Base-by-base conservation (phyloP, 805 yeast species). In the Ogataea dorogensis region DNA sequence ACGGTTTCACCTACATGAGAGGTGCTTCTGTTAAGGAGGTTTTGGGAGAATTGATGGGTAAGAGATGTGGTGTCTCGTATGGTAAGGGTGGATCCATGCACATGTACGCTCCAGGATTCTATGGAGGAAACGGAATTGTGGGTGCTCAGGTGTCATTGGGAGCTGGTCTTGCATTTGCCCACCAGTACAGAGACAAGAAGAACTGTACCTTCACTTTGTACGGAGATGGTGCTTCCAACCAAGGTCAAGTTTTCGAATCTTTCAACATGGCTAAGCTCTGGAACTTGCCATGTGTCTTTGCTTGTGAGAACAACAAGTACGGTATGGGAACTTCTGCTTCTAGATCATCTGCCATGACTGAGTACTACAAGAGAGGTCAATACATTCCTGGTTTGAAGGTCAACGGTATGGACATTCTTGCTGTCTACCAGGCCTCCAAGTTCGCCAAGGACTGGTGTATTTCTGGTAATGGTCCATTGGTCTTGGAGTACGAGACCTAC, bases 21-120 rank as follows among this genome's bases (percentile, higher is more conserved):
- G 98, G 98, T 50, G 86, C 95, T 15, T 71, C 95, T 13, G 95
- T 89, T 51, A 79, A 85, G 67, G 81, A 75, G 42, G 94, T 93
- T 39, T 70, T 93, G 51, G 98, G 95, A 47, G 98, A 93, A 71
- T 76, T 93, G 65, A 84, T 93, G 91, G 98, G 98, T 56, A 84
- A 83, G 71, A 81, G 95, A 72, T 70, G 82, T 40, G 98, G 98
- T 74, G 94, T 86, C 44, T 84, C 97, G 27, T 81, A 71, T 69
- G 98, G 98, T 71, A 93, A 93, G 70, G 98, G 98, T 73, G 98
- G 98, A 56, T 93, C 98, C 49, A 93, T 93, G 98, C 98, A 93
- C 73, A 86, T 93, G 89, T 93, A 81, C 65, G 86, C 95, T 31
- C 81, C 82, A 30, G 94, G 94, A 44, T 93, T 93, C 75, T 93